Base-by-base conservation (phyloP, 148 eudicot genomes). In the Dianthus caryophyllus region DNA sequence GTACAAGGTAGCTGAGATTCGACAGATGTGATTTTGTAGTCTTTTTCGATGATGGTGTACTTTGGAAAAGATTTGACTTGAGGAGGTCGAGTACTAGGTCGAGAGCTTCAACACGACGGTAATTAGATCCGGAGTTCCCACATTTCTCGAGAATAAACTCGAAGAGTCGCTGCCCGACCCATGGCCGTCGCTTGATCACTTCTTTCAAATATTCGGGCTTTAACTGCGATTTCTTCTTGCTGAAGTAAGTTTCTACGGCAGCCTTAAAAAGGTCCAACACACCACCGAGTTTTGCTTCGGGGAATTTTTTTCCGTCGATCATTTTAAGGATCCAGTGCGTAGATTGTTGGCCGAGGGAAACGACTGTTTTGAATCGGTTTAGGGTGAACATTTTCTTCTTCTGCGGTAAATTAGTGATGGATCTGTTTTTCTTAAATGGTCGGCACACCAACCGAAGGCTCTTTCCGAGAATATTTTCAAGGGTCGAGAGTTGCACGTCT, bases 261-360 rank as follows among this genome's bases (percentile, higher is more conserved):
- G 30, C 74, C 76, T 79, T 71, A 68, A 94, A 80, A 52, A 84
- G 81, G n/a, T 84, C 87, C 30, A 66, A 75, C 51, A 94, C 79
- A 70, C 49, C 47, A 33, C 76, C 63, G 8, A 88, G 82, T 56
- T 94, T 90, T 14, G 90, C 61, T 41, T 84, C 87, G 0, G 86
- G 51, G 60, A 82, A 75, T 48, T 78, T 86, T 64, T 81, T 83
- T 31, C 85, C 78, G 71, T 94, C 99, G 1, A 86, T 79, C 26
- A 94, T 75, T 74, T 90, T 94, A n/a, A 94, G 73, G 73, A 90
- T 84, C 99, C 99, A 94, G 79, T 78, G 78, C 0, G 87, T 86
- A 31, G 96, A 90, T 67, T 77, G 86, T 61, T 86, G 88, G 72
- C 89, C 90, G 29, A 94, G 90, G 12, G 92, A 81, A 31, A 63